Conservation (phyloP, 2,329 filamentous ascomycete species). For the Xenoacremonium recifei region DNA sequence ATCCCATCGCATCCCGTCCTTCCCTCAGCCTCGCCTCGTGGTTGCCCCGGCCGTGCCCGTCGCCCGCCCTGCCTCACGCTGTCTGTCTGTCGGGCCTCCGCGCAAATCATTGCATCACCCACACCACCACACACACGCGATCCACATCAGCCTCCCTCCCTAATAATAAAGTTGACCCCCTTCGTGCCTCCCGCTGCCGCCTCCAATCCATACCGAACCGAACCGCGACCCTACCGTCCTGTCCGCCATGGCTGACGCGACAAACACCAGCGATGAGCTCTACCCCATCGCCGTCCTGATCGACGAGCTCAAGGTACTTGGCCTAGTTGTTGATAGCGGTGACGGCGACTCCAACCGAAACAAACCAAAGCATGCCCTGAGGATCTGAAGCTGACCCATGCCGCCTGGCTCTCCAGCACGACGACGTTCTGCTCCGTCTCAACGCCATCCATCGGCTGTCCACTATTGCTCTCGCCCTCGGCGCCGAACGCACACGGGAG, state of each 20-base stretch:
- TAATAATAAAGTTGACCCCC: conserved; percentile 19
- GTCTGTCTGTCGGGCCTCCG: conserved; percentile 29
- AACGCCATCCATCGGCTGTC: conserved; percentile 98
- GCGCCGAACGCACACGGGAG: conserved; percentile 93
- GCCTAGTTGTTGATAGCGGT: no score
- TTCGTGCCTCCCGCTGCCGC: conserved; percentile 19
- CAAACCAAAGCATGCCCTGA: background rate
- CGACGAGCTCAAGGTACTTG: conserved; percentile 99
- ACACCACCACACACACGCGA: conserved; percentile 23
- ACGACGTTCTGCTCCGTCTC: conserved; percentile 95
- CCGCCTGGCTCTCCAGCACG: conserved; percentile 85
- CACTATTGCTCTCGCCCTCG: conserved; percentile 94
- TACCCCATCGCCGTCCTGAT: conserved; percentile 99
- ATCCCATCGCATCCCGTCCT: background rate
- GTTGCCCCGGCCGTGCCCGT: conserved; percentile 13
- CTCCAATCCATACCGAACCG: conserved; percentile 20
- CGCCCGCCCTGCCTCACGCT: conserved; percentile 27
- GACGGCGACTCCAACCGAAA: conserved; percentile 13
- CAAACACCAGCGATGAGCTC: conserved; percentile 94
- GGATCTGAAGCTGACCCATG: conserved; percentile 15
- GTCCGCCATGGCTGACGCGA: conserved; percentile 81
- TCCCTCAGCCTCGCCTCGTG: conserved; percentile 3
- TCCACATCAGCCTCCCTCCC: conserved; percentile 26
- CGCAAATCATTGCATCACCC: conserved; percentile 34
- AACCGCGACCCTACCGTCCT: conserved; percentile 32